Percentiles rank a stretch among this genome's conserved stretches.
These are phyloP conservation scores for Kurtzmaniella fragi DNA, from an alignment of 805 yeast genomes.

Conservation along the genomic window DNA sequence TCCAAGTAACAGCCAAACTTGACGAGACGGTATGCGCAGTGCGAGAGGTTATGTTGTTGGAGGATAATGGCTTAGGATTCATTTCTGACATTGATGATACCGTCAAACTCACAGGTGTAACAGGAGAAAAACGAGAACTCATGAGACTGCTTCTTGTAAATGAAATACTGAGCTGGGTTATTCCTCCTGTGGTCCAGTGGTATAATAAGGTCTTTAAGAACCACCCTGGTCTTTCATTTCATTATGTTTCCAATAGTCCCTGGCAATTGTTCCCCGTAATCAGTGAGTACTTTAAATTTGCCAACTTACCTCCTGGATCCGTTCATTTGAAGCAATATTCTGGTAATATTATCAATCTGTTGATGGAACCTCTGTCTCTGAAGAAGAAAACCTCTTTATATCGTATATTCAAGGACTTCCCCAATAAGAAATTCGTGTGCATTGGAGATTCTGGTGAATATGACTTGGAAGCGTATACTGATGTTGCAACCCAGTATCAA, in stretches of 20 bases:
- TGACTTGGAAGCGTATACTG: slow-evolving; percentile 86
- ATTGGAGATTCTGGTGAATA: slow-evolving; percentile 96
- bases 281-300: slow-evolving; percentile 47
- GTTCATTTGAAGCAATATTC: slow-evolving; percentile 83
- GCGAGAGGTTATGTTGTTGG: slow-evolving; percentile 41
- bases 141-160: slow-evolving; percentile 73
- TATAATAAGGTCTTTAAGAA: slow-evolving; percentile 40
- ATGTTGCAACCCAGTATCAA: slow-evolving; percentile 60
- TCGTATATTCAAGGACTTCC: slow-evolving; percentile 66
- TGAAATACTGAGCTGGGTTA: slow-evolving; percentile 59
- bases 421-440: slow-evolving; percentile 69
- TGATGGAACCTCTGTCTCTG: slow-evolving; percentile 83
- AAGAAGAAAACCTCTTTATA: slow-evolving; percentile 66
- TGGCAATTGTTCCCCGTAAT: slow-evolving; percentile 75
- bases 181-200: slow-evolving; percentile 75
- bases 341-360: slow-evolving; percentile 74
- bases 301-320: slow-evolving; percentile 71
- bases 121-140: slow-evolving; percentile 80
- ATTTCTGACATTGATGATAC: slow-evolving; percentile 96
- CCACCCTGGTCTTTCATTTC: slow-evolving; percentile 55
- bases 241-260: slow-evolving; percentile 94
- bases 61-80: slow-evolving; percentile 54
- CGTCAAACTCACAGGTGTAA: slow-evolving; percentile 82
- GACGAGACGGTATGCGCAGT: slow-evolving; percentile 46
- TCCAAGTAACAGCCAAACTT: slow-evolving; percentile 45